These are phyloP conservation scores for Astrothelium subdiscretum DNA, from an alignment of 495 filamentous ascomycete species.

Conservation along the genomic window DNA sequence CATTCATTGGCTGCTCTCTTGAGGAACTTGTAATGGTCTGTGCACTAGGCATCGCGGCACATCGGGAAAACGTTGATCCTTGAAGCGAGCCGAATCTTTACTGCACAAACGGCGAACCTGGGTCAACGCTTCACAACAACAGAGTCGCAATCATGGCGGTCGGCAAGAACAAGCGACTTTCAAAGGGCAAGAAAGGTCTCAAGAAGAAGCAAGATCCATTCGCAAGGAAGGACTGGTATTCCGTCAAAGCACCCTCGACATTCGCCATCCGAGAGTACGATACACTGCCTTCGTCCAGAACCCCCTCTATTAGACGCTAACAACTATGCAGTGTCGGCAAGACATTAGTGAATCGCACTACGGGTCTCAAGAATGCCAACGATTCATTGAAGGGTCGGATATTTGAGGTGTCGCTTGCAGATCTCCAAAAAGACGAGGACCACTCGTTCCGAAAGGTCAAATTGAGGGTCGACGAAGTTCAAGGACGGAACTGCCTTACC, in stretches of 20 bases:
- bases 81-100: conserved; percentile 1
- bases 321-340: conserved; percentile 70
- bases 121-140: not conserved
- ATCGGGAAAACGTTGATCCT: not conserved
- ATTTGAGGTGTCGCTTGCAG: conserved; percentile 96
- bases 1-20: too few relatives aligned
- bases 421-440: conserved; percentile 99
- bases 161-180: conserved; percentile 97
- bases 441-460: conserved; percentile 99
- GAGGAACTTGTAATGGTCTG: too few relatives aligned
- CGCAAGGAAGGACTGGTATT: conserved; percentile 97
- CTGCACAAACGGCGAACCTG: not conserved
- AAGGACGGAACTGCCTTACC: conserved; percentile 99
- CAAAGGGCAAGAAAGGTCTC: conserved; percentile 99
- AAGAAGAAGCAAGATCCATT: conserved; percentile 99
- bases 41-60: not conserved
- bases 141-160: conserved; percentile 39
- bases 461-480: conserved; percentile 94
- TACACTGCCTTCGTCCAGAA: conserved; percentile 5
- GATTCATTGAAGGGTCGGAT: conserved; percentile 97
- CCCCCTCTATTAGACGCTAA: conserved; percentile 14
- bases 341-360: conserved; percentile 97
- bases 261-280: conserved; percentile 95
- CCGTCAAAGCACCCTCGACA: conserved; percentile 92
- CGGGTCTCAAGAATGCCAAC: conserved; percentile 99